Evolutionary conservation across 805 yeast genomes (phyloP), one percentile per base, ranked within the genome.

Genomic region (Candida schatavii): DNA sequence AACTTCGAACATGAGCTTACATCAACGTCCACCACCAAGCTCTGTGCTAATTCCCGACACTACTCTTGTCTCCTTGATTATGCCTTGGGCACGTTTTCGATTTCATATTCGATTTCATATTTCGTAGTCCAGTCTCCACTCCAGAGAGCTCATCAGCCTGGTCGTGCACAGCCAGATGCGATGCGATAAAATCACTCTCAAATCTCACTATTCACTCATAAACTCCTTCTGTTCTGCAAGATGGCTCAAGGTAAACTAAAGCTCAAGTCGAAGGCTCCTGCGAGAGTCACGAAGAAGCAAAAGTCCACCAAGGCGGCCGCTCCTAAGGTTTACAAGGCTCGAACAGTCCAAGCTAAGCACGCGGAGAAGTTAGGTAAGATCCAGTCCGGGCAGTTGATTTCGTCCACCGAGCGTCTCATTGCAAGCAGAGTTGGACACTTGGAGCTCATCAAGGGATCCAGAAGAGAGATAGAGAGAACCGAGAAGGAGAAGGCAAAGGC

Each of bases 341-440:
- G 79, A 60, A 86, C 81, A 57, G 67, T 74, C 30, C 76, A 74
- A 44, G 59, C 67, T 4, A 58, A 57, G 37, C 55, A 57, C 40
- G 67, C 81, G 47, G 72, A 74, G 44, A 79, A 79, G 51, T 66
- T 85, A 44, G 68, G 74, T 39, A 83, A 81, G 59, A 70, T 74
- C 31, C 85, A 79, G 56, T 61, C 71, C 30, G 74, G 78, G 3
- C 77, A 72, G 51, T 78, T 70, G 59, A 71, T 65, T 37, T 57
- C 78, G 3, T 71, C 78, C 32, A 91, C 98, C 3, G 99, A 91
- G 65, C 88, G 80, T 66, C 72, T 88, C 43, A 80, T 91, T 51
- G 83, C 97, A 2, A 75, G 95, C 43, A 77, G 91, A 60, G 97
- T 91, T 5, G 99, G 99, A 20, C 98, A 91, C 62, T 74, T 91